Evolutionary conservation across 192 early-diverging fungal species (phyloP).

Genomic region (Backusella tuberculispora): DNA sequence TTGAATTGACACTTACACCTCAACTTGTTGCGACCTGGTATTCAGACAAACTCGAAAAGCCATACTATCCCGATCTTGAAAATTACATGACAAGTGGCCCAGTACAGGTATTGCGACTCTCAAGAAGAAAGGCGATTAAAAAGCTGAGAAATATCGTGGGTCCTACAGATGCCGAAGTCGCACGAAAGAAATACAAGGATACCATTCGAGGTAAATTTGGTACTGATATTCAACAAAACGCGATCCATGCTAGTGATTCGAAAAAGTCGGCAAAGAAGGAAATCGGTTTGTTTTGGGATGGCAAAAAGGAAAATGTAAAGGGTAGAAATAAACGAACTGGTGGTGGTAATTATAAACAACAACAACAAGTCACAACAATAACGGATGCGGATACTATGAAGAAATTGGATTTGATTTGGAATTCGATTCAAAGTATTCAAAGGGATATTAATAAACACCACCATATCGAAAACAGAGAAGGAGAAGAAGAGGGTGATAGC

Average conservation of each 20-base stretch:
- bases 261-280: constrained; percentile 11
- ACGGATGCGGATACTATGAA: not conserved
- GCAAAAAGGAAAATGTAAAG: not conserved
- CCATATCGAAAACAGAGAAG: not conserved
- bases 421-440: not conserved
- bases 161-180: constrained; percentile 45
- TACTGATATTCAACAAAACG: constrained; percentile 47
- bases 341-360: not conserved
- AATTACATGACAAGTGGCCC: constrained; percentile 57
- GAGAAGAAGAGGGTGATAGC: no score
- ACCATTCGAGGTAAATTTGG: constrained; percentile 56
- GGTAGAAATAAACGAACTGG: not conserved
- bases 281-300: not conserved
- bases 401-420: constrained; percentile 1
- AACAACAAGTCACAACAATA: not conserved
- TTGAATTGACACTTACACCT: constrained; percentile 42
- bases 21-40: constrained; percentile 51
- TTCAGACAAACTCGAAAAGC: constrained; percentile 40
- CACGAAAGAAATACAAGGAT: constrained; percentile 41
- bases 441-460: not conserved
- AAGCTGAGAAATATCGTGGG: constrained; percentile 58
- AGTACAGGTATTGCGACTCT: constrained; percentile 47
- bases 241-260: constrained; percentile 62
- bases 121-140: constrained; percentile 53
- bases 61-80: constrained; percentile 49